Evolutionary conservation across 2,329 filamentous ascomycete species (phyloP).

Genomic region (Cryphonectria carpinicola): DNA sequence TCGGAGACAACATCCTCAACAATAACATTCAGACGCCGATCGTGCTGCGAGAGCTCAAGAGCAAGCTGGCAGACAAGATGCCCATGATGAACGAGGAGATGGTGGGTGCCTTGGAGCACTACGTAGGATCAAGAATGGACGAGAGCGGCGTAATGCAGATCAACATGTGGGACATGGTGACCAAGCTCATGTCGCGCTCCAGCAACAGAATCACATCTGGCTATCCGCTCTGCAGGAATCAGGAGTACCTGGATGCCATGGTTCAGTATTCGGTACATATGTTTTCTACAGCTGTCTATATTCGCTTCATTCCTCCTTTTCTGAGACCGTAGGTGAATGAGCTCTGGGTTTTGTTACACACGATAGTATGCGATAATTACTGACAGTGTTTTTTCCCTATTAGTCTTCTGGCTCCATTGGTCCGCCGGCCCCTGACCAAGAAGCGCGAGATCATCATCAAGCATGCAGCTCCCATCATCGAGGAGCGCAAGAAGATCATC

Average conservation of each 20-base stretch:
- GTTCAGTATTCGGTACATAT: background rate
- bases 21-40: background rate
- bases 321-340: background rate
- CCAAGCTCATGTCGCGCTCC: constrained; percentile 3
- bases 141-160: constrained; percentile 4
- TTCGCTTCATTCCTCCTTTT: constrained; percentile 12
- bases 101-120: constrained; percentile 6
- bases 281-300: constrained; percentile 8
- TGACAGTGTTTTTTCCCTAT: background rate
- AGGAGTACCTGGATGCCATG: constrained; percentile 13
- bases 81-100: constrained; percentile 14
- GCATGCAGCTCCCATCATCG: constrained; percentile 11
- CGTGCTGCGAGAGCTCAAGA: constrained; percentile 7
- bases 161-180: constrained; percentile 15
- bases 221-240: constrained; percentile 10
- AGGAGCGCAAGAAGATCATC: constrained; percentile 7
- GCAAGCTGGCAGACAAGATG: constrained; percentile 12
- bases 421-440: constrained; percentile 1
- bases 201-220: constrained; percentile 12
- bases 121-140: background rate
- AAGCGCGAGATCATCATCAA: background rate
- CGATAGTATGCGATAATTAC: background rate
- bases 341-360: too few relatives aligned
- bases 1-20: constrained; percentile 5
- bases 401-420: constrained; percentile 3